Evolutionary conservation across 1,284 basidiomycete genomes (phyloP).

Genomic region (Tilletia indica): DNA sequence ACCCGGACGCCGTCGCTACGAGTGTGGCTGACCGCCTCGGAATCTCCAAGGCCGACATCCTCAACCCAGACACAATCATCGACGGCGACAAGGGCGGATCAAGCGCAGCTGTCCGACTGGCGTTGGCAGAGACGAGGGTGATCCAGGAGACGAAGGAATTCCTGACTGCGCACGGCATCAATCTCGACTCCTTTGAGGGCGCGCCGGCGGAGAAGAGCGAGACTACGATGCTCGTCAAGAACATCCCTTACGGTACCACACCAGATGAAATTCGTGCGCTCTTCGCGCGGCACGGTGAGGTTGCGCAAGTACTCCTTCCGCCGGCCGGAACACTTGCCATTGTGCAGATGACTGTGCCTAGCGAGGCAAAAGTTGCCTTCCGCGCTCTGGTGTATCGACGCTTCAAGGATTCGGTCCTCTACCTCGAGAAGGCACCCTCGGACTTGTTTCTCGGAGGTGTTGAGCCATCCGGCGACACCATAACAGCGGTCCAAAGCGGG

Average conservation of each 20-base stretch:
- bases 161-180: slow-evolving; percentile 64
- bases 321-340: slow-evolving; percentile 92
- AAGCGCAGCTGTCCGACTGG: slow-evolving; percentile 77
- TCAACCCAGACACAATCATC: slow-evolving; percentile 61
- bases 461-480: background rate
- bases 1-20: slow-evolving; percentile 83
- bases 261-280: slow-evolving; percentile 71
- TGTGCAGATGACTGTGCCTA: slow-evolving; percentile 74
- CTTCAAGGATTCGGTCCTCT: slow-evolving; percentile 82
- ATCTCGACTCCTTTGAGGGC: slow-evolving; percentile 58
- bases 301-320: slow-evolving; percentile 78
- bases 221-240: slow-evolving; percentile 88
- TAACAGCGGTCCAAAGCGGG: background rate
- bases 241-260: slow-evolving; percentile 89
- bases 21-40: slow-evolving; percentile 79
- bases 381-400: slow-evolving; percentile 80
- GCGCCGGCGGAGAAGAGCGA: slow-evolving; percentile 56
- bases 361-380: slow-evolving; percentile 62
- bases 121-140: slow-evolving; percentile 91
- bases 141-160: slow-evolving; percentile 89
- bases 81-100: slow-evolving; percentile 56
- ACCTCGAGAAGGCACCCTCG: slow-evolving; percentile 84
- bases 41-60: slow-evolving; percentile 79
- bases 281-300: slow-evolving; percentile 74
- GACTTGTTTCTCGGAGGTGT: slow-evolving; percentile 61